Base-by-base conservation (phyloP, 2,329 filamentous ascomycete species). In the Salinomyces thailandicus region DNA sequence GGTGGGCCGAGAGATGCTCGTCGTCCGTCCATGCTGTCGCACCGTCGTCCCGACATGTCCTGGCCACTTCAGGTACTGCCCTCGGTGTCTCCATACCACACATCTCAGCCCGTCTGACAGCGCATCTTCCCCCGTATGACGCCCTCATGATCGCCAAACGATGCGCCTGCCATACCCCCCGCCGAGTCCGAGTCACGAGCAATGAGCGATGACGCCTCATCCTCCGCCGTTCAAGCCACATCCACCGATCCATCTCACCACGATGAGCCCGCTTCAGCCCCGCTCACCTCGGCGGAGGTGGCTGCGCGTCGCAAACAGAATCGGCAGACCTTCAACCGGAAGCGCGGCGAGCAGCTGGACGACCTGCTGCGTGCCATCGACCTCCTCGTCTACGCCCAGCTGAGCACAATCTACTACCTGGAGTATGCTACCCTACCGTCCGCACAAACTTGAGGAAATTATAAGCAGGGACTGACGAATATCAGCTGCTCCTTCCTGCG, bases 321-420 rank as follows among this genome's bases (percentile, higher is more conserved):
- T 22, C 39, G 55, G 13, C 48, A 53, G 38, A 49, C 50, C 40
- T 59, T 61, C 50, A 58, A 58, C 18, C 53, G 57, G 17, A 62
- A 62, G 37, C 64, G 68, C 46, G 58, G 60, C 16, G 59, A 62
- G 16, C 58, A 70, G 45, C 64, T 79, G 27, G 69, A 75, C 47
- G 66, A 72, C 36, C 53, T 78, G 33, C 62, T 77, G 42, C 65
- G 68, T 38, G 67, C 70, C 48, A 56, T 79, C 29, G 75, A 79
- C 49, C 66, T 73, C 47, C 51, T 76, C 32, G 67, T 77, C 38
- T 79, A 76, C 58, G 69, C 74, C 53, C 63, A 79, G 60, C 60
- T 79, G 41, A 73, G 74, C 24, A 65, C 68, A 5, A 57, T 77
- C 40, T 79, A 79, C 56, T 74, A 79, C 54, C 67, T 77, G 58